Percentiles rank a stretch among this genome's conserved stretches.
These are phyloP conservation scores for Globisporangium nunn DNA, from an alignment of 352 stramenopile genomes.

Conservation along the genomic window DNA sequence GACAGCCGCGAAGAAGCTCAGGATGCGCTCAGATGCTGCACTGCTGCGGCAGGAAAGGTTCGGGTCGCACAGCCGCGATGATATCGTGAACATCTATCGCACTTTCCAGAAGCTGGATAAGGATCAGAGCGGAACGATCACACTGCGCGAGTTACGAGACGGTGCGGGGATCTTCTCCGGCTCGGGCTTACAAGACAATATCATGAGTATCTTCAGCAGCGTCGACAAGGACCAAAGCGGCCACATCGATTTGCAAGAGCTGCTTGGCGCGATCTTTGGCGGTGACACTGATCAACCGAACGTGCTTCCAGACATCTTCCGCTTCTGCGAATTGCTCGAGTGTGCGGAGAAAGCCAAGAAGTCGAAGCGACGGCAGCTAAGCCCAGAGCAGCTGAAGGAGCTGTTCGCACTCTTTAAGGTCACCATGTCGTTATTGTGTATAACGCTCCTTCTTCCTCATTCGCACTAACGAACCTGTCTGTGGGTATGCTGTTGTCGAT, in stretches of 20 bases:
- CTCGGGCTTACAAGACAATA: constrained; percentile 57
- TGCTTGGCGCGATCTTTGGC: constrained; percentile 51
- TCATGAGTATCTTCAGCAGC: constrained; percentile 70
- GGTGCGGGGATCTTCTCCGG: constrained; percentile 54
- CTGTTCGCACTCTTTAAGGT: constrained; percentile 56
- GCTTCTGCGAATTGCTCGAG: constrained; percentile 46
- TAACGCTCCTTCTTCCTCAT: background rate
- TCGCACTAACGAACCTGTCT: background rate
- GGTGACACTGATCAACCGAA: constrained; percentile 19
- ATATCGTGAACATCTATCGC: constrained; percentile 64
- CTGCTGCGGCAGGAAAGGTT: constrained; percentile 63
- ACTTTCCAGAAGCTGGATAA: constrained; percentile 70
- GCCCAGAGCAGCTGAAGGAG: constrained; percentile 48
- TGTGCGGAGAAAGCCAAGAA: constrained; percentile 44
- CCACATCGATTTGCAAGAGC: constrained; percentile 62
- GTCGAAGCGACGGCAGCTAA: constrained; percentile 44
- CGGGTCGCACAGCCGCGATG: constrained; percentile 52
- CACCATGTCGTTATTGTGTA: constrained; percentile 11
- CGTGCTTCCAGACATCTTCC: constrained; percentile 46
- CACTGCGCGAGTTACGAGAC: constrained; percentile 48
- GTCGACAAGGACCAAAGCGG: constrained; percentile 74
- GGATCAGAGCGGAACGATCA: constrained; percentile 61
- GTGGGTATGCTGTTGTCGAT: background rate
- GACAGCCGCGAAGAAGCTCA: constrained; percentile 40
- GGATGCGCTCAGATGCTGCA: constrained; percentile 49